Evolutionary conservation across 1,284 basidiomycete genomes (phyloP).

Genomic region (Thecaphora frezii): DNA sequence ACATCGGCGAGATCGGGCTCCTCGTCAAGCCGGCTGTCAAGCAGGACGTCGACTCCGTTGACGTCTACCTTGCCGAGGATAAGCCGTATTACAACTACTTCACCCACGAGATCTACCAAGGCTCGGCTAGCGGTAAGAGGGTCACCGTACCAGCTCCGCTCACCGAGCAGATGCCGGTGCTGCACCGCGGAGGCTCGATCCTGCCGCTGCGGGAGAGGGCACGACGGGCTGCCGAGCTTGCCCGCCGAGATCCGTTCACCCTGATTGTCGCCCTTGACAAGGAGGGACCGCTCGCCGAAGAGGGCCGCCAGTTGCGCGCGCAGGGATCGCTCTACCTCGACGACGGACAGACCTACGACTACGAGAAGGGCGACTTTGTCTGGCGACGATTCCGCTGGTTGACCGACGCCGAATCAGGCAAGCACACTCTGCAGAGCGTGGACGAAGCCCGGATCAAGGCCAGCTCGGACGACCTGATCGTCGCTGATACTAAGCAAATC

Average conservation of each 20-base stretch:
- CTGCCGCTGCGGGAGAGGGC: conserved; percentile 82
- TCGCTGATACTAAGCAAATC: conserved; percentile 33
- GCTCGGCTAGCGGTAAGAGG: conserved; percentile 65
- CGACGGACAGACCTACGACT: conserved; percentile 83
- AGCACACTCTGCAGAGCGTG: conserved; percentile 21
- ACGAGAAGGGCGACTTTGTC: conserved; percentile 76
- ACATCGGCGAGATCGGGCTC: conserved; percentile 81
- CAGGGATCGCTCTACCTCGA: conserved; percentile 89
- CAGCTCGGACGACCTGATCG: conserved; percentile 10
- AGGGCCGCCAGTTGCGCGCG: conserved; percentile 61
- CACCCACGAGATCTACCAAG: conserved; percentile 65
- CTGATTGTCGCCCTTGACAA: conserved; percentile 79
- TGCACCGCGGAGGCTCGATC: conserved; percentile 90
- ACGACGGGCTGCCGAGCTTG: conserved; percentile 79
- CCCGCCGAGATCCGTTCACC: conserved; percentile 91
- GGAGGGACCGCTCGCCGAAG: conserved; percentile 12
- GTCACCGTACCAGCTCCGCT: conserved; percentile 68
- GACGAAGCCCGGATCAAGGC: conserved; percentile 23
- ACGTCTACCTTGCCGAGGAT: conserved; percentile 84
- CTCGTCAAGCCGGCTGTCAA: conserved; percentile 87
- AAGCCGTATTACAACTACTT: conserved; percentile 97
- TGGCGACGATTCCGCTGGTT: conserved; percentile 60
- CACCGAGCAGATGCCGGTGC: conserved; percentile 73
- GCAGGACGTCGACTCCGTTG: conserved; percentile 71
- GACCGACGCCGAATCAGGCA: conserved; percentile 8